Evolutionary conservation across 2,329 filamentous ascomycete genomes (phyloP).

Genomic region (Xylariales sp.): DNA sequence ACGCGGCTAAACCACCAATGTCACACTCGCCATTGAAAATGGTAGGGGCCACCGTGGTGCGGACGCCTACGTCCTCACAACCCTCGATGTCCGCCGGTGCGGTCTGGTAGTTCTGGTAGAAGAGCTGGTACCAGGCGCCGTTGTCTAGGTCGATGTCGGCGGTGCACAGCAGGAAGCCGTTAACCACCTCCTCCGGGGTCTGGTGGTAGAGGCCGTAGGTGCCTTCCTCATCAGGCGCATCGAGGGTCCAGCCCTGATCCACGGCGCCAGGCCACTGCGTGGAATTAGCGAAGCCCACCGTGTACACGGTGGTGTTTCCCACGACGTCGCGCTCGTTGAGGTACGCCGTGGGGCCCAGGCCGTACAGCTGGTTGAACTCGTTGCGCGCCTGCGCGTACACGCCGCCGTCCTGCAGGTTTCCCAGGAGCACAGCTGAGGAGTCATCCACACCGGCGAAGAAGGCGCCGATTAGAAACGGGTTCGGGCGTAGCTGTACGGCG

Average conservation of each 20-base stretch:
- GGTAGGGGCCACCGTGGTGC: conserved; percentile 14
- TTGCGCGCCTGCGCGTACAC: conserved; percentile 11
- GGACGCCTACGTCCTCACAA: conserved; percentile 14
- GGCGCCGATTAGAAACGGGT: conserved; percentile 6
- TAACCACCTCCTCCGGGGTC: conserved; percentile 4
- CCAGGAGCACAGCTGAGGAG: conserved; percentile 13
- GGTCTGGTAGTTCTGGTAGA: conserved; percentile 11
- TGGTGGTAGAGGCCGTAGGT: conserved; percentile 12
- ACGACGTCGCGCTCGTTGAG: conserved; percentile 14
- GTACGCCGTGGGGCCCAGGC: conserved; percentile 14
- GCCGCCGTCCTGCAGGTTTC: conserved; percentile 10
- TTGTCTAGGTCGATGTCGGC: conserved; percentile 11
- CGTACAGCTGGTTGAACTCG: conserved; percentile 12
- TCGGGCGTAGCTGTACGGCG: conserved; percentile 14
- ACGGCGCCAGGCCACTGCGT: conserved; percentile 12
- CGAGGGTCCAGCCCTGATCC: conserved; percentile 12
- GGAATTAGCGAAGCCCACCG: conserved; percentile 14
- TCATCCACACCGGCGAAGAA: conserved; percentile 14
- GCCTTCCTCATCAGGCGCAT: conserved; percentile 8
- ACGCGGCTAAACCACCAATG: conserved; percentile 12
- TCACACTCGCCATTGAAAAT: conserved; percentile 16
- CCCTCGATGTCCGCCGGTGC: conserved; percentile 8
- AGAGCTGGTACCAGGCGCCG: conserved; percentile 15
- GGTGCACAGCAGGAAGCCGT: conserved; percentile 14
- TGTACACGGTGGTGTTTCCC: conserved; percentile 11